Evolutionary conservation across 2,329 filamentous ascomycete genomes (phyloP).

Genomic region (Penicillium sp.): DNA sequence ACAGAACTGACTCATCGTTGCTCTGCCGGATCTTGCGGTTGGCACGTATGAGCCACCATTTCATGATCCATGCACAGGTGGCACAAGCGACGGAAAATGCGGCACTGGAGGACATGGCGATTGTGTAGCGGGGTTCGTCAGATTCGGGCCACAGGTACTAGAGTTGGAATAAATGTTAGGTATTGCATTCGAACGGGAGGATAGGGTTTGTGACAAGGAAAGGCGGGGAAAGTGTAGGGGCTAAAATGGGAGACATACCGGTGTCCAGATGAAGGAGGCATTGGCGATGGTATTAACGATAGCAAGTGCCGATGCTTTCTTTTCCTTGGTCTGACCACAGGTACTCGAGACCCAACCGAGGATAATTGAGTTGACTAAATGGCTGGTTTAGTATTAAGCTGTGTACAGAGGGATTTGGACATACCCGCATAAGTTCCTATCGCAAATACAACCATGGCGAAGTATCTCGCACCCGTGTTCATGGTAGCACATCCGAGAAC

Average conservation of each 20-base stretch:
- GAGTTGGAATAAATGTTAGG: not conserved
- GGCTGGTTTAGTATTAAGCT: not conserved
- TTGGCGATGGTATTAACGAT: slow-evolving; percentile 50
- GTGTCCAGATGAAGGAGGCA: slow-evolving; percentile 45
- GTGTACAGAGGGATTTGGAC: not conserved
- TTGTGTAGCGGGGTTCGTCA: slow-evolving; percentile 26
- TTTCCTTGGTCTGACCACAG: slow-evolving; percentile 50
- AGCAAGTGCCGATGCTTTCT: slow-evolving; percentile 48
- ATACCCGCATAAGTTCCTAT: slow-evolving; percentile 37
- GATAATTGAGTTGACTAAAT: slow-evolving; percentile 46
- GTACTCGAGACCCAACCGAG: slow-evolving; percentile 49
- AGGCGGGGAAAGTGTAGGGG: not conserved
- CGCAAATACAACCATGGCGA: slow-evolving; percentile 38
- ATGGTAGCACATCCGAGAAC: slow-evolving; percentile 34
- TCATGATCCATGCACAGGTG: slow-evolving; percentile 24
- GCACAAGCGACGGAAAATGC: slow-evolving; percentile 24
- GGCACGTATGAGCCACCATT: slow-evolving; percentile 22
- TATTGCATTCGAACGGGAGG: not conserved
- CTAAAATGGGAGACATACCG: slow-evolving; percentile 6
- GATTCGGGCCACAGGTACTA: slow-evolving; percentile 41
- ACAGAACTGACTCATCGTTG: slow-evolving; percentile 24
- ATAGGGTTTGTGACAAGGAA: not conserved
- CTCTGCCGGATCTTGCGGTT: slow-evolving; percentile 26
- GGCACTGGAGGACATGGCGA: slow-evolving; percentile 25
- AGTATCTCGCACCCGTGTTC: slow-evolving; percentile 37